A percentile compares a stretch with the other conserved stretches of the same genome.
These are phyloP conservation scores for Kuraishia borneana DNA, from an alignment of 805 yeast genomes.

Conservation along the genomic window DNA sequence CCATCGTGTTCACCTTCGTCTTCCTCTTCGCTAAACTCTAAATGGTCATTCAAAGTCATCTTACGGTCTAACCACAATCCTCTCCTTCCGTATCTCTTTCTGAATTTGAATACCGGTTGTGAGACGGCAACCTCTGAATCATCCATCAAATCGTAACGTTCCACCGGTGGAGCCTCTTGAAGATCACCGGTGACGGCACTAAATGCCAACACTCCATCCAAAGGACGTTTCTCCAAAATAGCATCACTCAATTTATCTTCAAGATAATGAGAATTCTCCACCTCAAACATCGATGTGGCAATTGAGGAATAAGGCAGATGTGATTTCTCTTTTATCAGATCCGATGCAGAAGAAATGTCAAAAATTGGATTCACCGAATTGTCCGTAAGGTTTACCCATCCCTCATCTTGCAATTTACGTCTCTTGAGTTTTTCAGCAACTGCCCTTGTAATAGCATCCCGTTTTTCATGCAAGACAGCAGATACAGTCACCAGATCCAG, in stretches of 20 bases:
- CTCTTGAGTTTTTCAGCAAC: conserved; percentile 76
- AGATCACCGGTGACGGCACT: conserved; percentile 40
- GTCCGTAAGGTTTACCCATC: conserved; percentile 79
- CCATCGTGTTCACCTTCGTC: conserved; percentile 13
- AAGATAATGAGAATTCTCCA: conserved; percentile 47
- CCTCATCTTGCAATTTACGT: conserved; percentile 56
- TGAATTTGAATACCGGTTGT: conserved; percentile 44
- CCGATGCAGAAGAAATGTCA: conserved; percentile 47
- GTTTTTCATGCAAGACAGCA: conserved; percentile 60
- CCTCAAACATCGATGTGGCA: conserved; percentile 54
- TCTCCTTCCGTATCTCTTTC: conserved; percentile 68
- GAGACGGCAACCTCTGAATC: conserved; percentile 15
- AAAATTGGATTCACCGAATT: conserved; percentile 77
- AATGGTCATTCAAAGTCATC: conserved; percentile 33
- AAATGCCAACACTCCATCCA: conserved; percentile 32
- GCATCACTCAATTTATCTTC: conserved; percentile 27
- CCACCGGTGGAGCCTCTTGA: conserved; percentile 34
- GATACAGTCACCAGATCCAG: conserved; percentile 80
- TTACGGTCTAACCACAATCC: conserved; percentile 67
- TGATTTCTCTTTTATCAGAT: conserved; percentile 34
- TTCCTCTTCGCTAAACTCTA: conserved; percentile 25
- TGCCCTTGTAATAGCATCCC: conserved; percentile 68
- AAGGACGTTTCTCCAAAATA: conserved; percentile 33
- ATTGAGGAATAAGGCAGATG: conserved; percentile 78
- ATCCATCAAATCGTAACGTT: conserved; percentile 29